Percentiles rank a stretch among this genome's conserved stretches.
Conservation (phyloP, 2,329 filamentous ascomycete species). For the Microsporum audouinii region DNA sequence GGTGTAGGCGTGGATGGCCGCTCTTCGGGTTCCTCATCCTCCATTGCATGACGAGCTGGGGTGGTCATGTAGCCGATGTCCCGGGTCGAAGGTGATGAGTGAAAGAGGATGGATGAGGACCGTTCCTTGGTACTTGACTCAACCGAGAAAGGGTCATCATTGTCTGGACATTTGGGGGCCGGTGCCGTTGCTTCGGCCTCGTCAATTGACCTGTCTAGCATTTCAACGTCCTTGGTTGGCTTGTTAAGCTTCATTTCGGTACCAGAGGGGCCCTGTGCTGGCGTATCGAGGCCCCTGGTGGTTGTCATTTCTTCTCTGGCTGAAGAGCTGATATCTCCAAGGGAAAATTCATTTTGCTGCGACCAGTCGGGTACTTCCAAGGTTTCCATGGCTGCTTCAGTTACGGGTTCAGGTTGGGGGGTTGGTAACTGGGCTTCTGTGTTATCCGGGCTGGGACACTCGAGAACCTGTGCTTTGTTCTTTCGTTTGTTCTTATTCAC, state of each 20-base stretch:
- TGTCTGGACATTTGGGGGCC: not conserved
- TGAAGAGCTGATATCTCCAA: not conserved
- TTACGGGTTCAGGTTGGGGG: not conserved
- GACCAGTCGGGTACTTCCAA: not conserved
- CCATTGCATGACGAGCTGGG: not conserved
- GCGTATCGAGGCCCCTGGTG: not conserved
- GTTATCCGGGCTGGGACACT: not conserved
- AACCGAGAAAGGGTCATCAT: conserved; percentile 25
- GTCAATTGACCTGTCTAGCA: conserved; percentile 11
- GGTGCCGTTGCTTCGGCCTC: conserved; percentile 1
- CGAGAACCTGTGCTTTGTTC: not conserved
- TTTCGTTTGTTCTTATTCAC: not conserved
- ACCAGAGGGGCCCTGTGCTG: not conserved
- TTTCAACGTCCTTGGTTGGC: not conserved
- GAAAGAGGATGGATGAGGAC: conserved; percentile 35
- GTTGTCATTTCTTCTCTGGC: not conserved
- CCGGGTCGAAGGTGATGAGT: conserved; percentile 31
- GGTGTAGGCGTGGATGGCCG: not conserved
- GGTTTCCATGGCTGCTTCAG: not conserved
- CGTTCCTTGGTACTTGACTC: conserved; percentile 36
- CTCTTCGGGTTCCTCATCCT: not conserved
- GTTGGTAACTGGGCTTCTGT: not conserved
- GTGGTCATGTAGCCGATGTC: conserved; percentile 9
- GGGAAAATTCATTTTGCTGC: not conserved
- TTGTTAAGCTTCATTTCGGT: not conserved